A percentile compares a stretch with the other conserved stretches of the same genome.
Conservation (phyloP, 352 stramenopile genomes). For the Phytophthora quininea region DNA sequence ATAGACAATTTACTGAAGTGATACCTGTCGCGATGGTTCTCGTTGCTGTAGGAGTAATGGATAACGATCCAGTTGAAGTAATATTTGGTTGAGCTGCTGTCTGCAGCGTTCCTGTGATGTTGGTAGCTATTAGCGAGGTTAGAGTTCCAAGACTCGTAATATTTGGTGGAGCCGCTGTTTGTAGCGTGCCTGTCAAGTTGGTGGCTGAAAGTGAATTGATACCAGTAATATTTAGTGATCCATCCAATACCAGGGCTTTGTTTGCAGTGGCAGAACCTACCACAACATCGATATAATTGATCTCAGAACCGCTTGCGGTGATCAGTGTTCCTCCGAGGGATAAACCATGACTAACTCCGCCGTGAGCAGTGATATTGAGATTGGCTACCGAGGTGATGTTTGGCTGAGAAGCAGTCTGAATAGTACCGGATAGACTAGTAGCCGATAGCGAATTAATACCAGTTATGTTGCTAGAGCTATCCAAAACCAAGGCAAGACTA, state of each 20-base stretch:
- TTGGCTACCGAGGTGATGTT: not conserved
- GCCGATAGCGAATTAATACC: not conserved
- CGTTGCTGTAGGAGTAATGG: too few relatives aligned
- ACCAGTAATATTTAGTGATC: not conserved
- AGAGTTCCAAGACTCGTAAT: not conserved
- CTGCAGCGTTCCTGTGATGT: too few relatives aligned
- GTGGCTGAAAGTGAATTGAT: constrained; percentile 1
- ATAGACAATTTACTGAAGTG: too few relatives aligned
- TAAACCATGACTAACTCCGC: too few relatives aligned
- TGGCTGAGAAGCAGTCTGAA: not conserved
- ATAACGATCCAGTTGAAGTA: too few relatives aligned
- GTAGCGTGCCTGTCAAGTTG: not conserved
- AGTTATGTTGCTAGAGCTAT: not conserved
- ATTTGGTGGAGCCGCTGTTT: not conserved
- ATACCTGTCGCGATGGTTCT: too few relatives aligned
- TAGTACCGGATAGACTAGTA: not conserved
- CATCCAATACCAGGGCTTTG: not conserved
- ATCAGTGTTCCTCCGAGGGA: too few relatives aligned
- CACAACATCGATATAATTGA: too few relatives aligned
- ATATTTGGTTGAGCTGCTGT: too few relatives aligned
- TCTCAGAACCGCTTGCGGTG: too few relatives aligned
- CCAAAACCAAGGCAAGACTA: not conserved
- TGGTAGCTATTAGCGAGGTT: too few relatives aligned
- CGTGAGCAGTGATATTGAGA: too few relatives aligned
- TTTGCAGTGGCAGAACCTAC: not conserved